phyloP scores from a whole-genome alignment of 176 grass and related monocot species.

The Chloris gayana region DNA sequence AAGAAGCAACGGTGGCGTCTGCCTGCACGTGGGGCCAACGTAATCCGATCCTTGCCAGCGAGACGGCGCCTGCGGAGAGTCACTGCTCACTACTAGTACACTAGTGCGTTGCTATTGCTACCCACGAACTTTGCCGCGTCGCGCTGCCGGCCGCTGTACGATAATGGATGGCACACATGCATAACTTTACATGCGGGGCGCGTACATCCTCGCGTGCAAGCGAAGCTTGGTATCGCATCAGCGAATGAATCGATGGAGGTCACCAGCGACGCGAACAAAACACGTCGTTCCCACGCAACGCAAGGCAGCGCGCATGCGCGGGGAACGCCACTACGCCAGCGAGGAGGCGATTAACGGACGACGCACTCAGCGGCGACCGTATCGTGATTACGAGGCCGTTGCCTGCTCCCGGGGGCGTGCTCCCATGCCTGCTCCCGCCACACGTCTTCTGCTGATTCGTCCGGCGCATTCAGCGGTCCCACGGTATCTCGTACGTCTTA shows the following conservation, averaged over 20 bases:
- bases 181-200: neutral
- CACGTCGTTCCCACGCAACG: neutral
- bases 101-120: neutral
- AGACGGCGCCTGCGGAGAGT: neutral
- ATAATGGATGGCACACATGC: neutral
- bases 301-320: neutral
- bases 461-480: too few relatives aligned
- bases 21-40: neutral
- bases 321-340: neutral
- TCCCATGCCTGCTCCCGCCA: too few relatives aligned
- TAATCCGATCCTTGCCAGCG: slow-evolving; percentile 7
- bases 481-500: too few relatives aligned
- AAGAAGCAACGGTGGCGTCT: neutral
- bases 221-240: neutral
- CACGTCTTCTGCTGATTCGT: too few relatives aligned
- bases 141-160: too few relatives aligned
- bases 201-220: slow-evolving; percentile 33
- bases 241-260: neutral
- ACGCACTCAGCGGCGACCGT: neutral
- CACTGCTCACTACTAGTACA: too few relatives aligned
- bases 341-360: neutral
- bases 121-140: neutral
- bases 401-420: too few relatives aligned
- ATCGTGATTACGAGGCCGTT: neutral
- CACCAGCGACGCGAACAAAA: neutral